phyloP scores from a whole-genome alignment of 176 grass and related monocot species.

The Elymus sibiricus region DNA sequence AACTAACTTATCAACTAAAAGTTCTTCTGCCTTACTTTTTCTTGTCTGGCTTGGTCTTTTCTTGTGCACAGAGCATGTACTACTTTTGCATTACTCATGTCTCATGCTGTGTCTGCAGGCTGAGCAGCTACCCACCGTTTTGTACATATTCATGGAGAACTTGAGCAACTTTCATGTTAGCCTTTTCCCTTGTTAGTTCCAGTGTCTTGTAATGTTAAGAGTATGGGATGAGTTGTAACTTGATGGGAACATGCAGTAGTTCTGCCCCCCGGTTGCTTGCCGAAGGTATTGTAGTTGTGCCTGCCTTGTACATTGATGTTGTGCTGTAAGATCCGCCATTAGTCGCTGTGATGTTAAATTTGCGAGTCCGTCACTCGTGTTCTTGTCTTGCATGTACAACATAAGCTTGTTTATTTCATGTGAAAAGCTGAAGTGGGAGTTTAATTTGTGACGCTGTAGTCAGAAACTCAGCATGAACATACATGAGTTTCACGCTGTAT shows the following conservation, averaged over 20 bases:
- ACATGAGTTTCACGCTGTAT: background rate
- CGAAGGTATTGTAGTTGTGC: constrained; percentile 16
- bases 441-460: background rate
- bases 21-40: background rate
- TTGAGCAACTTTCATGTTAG: constrained; percentile 14
- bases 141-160: constrained; percentile 40
- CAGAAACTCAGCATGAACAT: background rate
- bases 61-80: background rate
- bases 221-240: background rate
- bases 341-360: constrained; percentile 11
- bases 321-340: constrained; percentile 27
- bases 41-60: background rate
- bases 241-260: constrained; percentile 6
- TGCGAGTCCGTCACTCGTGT: background rate
- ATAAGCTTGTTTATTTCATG: background rate
- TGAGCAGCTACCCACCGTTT: constrained; percentile 10
- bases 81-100: background rate
- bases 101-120: constrained; percentile 23
- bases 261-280: background rate
- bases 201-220: constrained; percentile 12
- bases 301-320: constrained; percentile 20
- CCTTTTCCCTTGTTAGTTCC: background rate
- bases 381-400: constrained; percentile 1
- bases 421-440: background rate
- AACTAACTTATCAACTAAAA: background rate